Evolutionary conservation across 495 filamentous ascomycete species (phyloP), one percentile per base, ranked within the genome.

Genomic region (Penicillium steckii): DNA sequence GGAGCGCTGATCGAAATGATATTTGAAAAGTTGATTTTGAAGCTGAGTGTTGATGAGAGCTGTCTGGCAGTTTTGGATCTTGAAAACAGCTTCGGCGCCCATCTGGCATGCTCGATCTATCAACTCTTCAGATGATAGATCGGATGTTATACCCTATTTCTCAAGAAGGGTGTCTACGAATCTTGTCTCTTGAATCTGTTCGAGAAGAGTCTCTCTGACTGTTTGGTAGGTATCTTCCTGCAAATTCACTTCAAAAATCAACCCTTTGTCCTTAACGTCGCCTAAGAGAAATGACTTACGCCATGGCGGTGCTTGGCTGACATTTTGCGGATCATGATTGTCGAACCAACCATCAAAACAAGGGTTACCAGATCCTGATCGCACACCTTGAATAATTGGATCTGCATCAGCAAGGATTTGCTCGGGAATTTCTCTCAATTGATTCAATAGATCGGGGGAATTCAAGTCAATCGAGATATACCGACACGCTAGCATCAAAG

Each of bases 321-420:
- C 12, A 1, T 22, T 18, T 19, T 44, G 33, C 4, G 54, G 54
- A 1, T 51, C 44, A 9, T 40, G 26, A 9, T 48, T 35, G 26
- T 57, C 48, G 23, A 57, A 57, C 48, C 54, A 57, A 3, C 54
- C 54, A 38, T 56, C 54, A 3, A 46, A 21, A 40, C 54, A 57
- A 19, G 54, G 48, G 44, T 57, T 52, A 3, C 48, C 54, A 21
- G 35, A 40, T 15, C 48, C 48, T 27, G 48, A 30, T 2, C 44
- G 13, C 0, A 44, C 54, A 13, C 44, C 48, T 30, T 57, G 54
- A 40, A 57, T 57, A 8, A 43, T 35, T 13, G 13, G 24, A 23
- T 57, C 54, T 27, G 54, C 54, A 40, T 57, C 30, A 18, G 54
- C 54, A 12, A 57, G 32, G 2, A 12, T 38, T 26, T 57, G 54